Conservation (phyloP, 192 early-diverging fungal genomes). For the Coemansia sp. region DNA sequence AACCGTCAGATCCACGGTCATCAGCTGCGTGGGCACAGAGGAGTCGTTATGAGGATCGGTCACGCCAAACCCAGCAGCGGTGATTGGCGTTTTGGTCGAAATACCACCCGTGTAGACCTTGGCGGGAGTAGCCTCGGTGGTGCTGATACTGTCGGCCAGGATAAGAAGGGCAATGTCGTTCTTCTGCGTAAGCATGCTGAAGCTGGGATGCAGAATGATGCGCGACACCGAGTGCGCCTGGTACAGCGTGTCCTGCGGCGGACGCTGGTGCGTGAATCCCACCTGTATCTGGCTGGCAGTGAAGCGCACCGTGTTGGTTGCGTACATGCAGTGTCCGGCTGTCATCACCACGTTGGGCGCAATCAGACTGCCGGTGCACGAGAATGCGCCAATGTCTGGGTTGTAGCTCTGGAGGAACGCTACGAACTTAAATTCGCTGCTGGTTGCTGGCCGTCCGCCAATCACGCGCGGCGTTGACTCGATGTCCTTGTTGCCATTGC, state of each 20-base stretch:
- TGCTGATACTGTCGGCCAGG: slow-evolving; percentile 17
- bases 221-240: slow-evolving; percentile 21
- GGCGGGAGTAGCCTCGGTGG: slow-evolving; percentile 10
- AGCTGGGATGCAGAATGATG: slow-evolving; percentile 15
- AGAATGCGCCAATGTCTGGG: not conserved
- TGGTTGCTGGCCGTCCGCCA: slow-evolving; percentile 26
- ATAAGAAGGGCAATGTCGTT: slow-evolving; percentile 45
- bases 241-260: not conserved
- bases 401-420: slow-evolving; percentile 21
- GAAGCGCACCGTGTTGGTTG: not conserved
- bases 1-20: slow-evolving; percentile 23
- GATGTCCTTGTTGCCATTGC: not conserved
- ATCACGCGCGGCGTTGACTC: slow-evolving; percentile 21
- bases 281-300: slow-evolving; percentile 12
- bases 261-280: slow-evolving; percentile 20
- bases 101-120: slow-evolving; percentile 20
- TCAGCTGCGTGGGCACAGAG: slow-evolving; percentile 19
- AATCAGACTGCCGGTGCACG: slow-evolving; percentile 49
- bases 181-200: slow-evolving; percentile 7
- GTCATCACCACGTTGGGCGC: slow-evolving; percentile 48
- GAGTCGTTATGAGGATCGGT: slow-evolving; percentile 3
- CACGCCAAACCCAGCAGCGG: slow-evolving; percentile 40
- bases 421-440: slow-evolving; percentile 21
- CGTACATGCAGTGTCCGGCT: slow-evolving; percentile 45
- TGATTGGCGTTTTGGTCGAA: not conserved